These are phyloP conservation scores for Ogataea nitratoaversa DNA, from an alignment of 805 yeast species.

Conservation along the genomic window DNA sequence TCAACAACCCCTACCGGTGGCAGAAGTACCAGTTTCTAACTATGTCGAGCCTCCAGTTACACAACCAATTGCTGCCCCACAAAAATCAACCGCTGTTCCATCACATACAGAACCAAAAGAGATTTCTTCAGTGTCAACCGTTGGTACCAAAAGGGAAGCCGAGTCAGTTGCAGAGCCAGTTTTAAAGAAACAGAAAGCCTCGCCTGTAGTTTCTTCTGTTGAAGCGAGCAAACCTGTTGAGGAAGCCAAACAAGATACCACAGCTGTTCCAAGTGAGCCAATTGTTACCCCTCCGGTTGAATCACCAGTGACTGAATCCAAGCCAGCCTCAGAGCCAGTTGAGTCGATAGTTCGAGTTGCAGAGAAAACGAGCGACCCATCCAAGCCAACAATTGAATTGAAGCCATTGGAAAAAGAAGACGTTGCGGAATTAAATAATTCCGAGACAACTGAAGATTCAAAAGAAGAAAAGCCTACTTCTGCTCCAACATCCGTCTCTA, in stretches of 20 bases:
- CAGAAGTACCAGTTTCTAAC: too few species aligned
- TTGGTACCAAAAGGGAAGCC: constrained; percentile 11
- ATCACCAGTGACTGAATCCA: constrained; percentile 1
- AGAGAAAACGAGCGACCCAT: constrained; percentile 5
- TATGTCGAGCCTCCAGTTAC: too few species aligned
- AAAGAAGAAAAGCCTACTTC: neutral
- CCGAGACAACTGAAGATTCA: constrained; percentile 10
- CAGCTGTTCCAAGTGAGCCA: too few species aligned
- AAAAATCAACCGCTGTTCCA: constrained; percentile 8
- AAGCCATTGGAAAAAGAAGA: constrained; percentile 31
- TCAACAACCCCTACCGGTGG: too few species aligned
- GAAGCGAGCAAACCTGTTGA: too few species aligned
- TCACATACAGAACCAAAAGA: constrained; percentile 4
- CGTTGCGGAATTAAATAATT: constrained; percentile 16
- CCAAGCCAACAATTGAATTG: constrained; percentile 23
- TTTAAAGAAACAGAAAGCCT: constrained; percentile 11
- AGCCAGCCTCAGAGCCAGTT: constrained; percentile 1
- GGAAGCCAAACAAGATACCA: constrained; percentile 1
- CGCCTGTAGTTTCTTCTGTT: neutral
- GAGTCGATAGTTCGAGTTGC: too few species aligned
- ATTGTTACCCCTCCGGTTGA: too few species aligned
- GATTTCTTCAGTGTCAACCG: too few species aligned
- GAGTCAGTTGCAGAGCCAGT: constrained; percentile 3
- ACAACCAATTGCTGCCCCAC: too few species aligned
- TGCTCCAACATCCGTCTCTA: neutral